These are phyloP conservation scores for Kazachstania martiniae DNA, from an alignment of 805 yeast species.

Conservation along the genomic window DNA sequence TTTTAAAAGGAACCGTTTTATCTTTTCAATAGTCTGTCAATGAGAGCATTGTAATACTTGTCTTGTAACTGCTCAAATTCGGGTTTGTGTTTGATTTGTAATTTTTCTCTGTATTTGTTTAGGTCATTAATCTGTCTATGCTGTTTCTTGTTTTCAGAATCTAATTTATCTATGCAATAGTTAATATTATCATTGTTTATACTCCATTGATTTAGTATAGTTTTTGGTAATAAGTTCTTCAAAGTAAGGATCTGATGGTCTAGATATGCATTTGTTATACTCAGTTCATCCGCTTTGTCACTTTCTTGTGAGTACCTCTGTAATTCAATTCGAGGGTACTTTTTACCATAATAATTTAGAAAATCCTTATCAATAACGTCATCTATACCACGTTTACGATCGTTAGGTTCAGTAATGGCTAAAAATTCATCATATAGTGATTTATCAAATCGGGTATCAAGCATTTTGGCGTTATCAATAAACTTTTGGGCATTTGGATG, in stretches of 20 bases:
- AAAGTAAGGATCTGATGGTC: slow-evolving; percentile 31
- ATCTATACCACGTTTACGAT: background rate
- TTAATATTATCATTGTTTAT: slow-evolving; percentile 27
- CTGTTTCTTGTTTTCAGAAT: slow-evolving; percentile 28
- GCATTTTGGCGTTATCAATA: background rate
- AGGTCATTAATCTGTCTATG: slow-evolving; percentile 34
- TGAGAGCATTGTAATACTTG: slow-evolving; percentile 42
- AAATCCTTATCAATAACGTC: background rate
- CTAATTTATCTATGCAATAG: slow-evolving; percentile 22
- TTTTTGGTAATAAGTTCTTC: slow-evolving; percentile 25
- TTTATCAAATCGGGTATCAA: background rate
- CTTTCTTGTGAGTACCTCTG: background rate
- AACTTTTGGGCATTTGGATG: background rate
- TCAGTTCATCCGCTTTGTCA: slow-evolving; percentile 14
- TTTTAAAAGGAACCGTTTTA: background rate
- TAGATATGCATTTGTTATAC: slow-evolving; percentile 20
- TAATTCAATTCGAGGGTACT: slow-evolving; percentile 12
- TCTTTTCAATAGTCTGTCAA: slow-evolving; percentile 10
- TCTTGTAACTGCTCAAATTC: slow-evolving; percentile 34
- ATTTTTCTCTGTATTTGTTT: slow-evolving; percentile 31
- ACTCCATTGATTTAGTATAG: slow-evolving; percentile 30
- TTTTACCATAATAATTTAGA: background rate
- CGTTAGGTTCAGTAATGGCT: background rate
- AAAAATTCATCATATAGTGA: background rate
- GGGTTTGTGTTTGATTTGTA: slow-evolving; percentile 36